Base-by-base conservation (phyloP, 2,329 filamentous ascomycete species). In the Emericellopsis cladophorae region DNA sequence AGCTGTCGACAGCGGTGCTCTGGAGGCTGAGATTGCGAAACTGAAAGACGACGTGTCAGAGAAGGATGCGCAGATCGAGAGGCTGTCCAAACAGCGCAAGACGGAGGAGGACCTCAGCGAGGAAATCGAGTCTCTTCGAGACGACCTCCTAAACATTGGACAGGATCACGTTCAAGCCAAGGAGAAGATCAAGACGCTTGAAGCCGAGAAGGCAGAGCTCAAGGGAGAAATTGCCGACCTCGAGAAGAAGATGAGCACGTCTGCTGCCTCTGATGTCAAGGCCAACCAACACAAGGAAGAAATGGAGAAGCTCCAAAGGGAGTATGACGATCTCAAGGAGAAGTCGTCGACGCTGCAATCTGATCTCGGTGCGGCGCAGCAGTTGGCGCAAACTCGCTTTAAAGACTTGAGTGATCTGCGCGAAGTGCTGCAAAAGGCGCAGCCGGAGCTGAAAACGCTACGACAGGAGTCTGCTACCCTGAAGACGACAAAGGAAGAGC, bases 81-180 rank as follows among this genome's bases (percentile, higher is more conserved):
- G 71, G 12, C 66, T 95, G 5, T 74, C 75, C 22, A 73, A 75
- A 42, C 81, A 82, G 56, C 68, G 85, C 37, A 78, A 79, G 53
- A 84, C 80, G 14, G 84, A 92, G 42, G 85, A 90, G 41, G 81
- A 81, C 16, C 66, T 94, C 35, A 72, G 76, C 22, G 89, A 95
- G 51, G 89, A 96, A 60, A 84, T 95, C 44, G 87, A 93, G 51
- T 79, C 76, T 4, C 65, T 96, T 45, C 77, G 82, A 39, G 86
- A 94, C 42, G 84, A 89, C 48, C 65, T 96, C 7, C 63, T 90
- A 35, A 70, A 77, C 38, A 78, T 93, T 46, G 88, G 88, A 9
- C 77, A 88, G 49, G 85, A 93, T 45, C 82, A 90, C 51, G 86
- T 94, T 10, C 80, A 85, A 49, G 81, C 84, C 12, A 90, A 88